These are phyloP conservation scores for Fomitopsis pinicola DNA, from an alignment of 1,284 basidiomycete species.

Conservation along the genomic window DNA sequence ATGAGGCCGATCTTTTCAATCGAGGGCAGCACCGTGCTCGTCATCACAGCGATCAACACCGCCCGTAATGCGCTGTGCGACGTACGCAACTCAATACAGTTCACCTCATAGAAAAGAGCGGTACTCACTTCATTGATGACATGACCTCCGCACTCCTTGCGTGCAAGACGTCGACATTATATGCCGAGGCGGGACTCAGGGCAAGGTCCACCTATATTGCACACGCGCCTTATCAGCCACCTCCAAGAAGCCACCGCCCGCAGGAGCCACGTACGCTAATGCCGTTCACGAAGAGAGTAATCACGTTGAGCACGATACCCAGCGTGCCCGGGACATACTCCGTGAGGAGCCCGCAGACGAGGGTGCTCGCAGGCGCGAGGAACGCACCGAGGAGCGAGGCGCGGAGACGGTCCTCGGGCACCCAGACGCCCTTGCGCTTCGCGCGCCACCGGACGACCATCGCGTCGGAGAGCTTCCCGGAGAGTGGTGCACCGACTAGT, in stretches of 20 bases:
- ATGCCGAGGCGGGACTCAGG: constrained; percentile 47
- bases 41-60: background rate
- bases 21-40: background rate
- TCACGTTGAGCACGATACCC: constrained; percentile 33
- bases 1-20: background rate
- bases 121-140: constrained; percentile 33
- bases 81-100: background rate
- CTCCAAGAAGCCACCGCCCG: background rate
- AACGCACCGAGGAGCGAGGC: constrained; percentile 37
- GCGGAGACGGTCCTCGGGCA: constrained; percentile 54
- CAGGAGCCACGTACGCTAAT: constrained; percentile 34
- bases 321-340: constrained; percentile 28
- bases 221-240: too few species aligned
- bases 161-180: constrained; percentile 51
- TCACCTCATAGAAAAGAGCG: background rate
- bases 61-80: background rate
- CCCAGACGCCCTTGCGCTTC: constrained; percentile 40
- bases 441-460: constrained; percentile 39
- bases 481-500: constrained; percentile 44
- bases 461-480: constrained; percentile 48
- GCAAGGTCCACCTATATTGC: constrained; percentile 38
- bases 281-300: constrained; percentile 41
- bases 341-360: constrained; percentile 24
- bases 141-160: constrained; percentile 46
- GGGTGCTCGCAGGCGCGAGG: constrained; percentile 34